phyloP scores from a whole-genome alignment of 805 yeast genomes.

The Brettanomyces anomalus region DNA sequence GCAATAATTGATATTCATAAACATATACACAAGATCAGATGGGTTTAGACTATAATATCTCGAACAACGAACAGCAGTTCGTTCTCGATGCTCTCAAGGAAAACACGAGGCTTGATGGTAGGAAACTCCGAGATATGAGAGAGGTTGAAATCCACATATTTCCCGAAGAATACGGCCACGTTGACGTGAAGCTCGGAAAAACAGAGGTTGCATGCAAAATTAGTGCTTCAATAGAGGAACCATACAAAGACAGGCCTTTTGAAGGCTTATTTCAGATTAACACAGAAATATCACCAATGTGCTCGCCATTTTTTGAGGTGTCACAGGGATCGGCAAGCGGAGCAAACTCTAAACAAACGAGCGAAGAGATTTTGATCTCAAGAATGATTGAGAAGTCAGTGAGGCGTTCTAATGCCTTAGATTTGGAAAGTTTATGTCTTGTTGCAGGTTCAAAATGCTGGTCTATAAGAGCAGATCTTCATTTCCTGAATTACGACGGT shows the following conservation, averaged over 20 bases:
- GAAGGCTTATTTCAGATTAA: slow-evolving; percentile 83
- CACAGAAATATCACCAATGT: slow-evolving; percentile 86
- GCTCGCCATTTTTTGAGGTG: slow-evolving; percentile 75
- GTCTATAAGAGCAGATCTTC: slow-evolving; percentile 85
- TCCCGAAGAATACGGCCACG: slow-evolving; percentile 63
- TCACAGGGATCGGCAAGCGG: slow-evolving; percentile 22
- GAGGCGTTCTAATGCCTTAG: slow-evolving; percentile 83
- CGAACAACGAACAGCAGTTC: slow-evolving; percentile 55
- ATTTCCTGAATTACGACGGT: slow-evolving; percentile 85
- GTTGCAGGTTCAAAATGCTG: slow-evolving; percentile 88
- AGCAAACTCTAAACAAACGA: slow-evolving; percentile 36
- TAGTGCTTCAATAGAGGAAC: slow-evolving; percentile 66
- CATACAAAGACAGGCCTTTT: slow-evolving; percentile 86
- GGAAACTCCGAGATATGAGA: slow-evolving; percentile 56
- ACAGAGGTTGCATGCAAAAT: slow-evolving; percentile 67
- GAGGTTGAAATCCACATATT: slow-evolving; percentile 48
- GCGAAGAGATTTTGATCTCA: slow-evolving; percentile 72
- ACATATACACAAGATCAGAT: slow-evolving; percentile 21
- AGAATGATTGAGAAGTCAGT: slow-evolving; percentile 88
- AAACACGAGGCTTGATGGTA: slow-evolving; percentile 60
- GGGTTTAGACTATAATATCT: slow-evolving; percentile 55
- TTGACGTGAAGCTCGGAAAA: slow-evolving; percentile 66
- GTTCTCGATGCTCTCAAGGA: slow-evolving; percentile 53
- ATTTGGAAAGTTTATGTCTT: slow-evolving; percentile 83
- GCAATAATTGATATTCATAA: too few relatives aligned